Percentiles rank a stretch among this genome's conserved stretches.
Conservation (phyloP, 306 rosid species). For the Casuarina cunninghamiana region DNA sequence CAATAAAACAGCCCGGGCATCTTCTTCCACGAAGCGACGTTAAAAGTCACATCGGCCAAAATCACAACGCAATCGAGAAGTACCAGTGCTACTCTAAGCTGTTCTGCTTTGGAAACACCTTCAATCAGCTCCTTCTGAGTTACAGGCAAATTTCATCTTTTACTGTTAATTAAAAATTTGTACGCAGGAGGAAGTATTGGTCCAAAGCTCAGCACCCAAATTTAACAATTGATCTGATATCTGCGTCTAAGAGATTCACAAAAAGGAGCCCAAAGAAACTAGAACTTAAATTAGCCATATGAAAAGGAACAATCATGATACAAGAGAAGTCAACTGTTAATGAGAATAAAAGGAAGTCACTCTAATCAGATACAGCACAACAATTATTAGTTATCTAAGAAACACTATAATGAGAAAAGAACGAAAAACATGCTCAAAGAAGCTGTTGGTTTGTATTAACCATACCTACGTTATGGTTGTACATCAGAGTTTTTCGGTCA, state of each 20-base stretch:
- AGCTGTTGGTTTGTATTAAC: slow-evolving; percentile 26
- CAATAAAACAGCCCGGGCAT: background rate
- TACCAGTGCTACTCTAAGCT: background rate
- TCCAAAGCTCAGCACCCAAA: background rate
- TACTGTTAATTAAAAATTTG: no score
- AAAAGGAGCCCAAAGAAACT: background rate
- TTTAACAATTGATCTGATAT: slow-evolving; percentile 2
- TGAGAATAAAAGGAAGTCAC: slow-evolving; percentile 12
- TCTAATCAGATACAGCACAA: slow-evolving; percentile 19
- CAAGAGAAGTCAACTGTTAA: background rate
- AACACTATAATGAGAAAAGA: slow-evolving; percentile 21
- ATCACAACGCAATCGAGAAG: background rate
- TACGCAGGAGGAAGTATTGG: no score
- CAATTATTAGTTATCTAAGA: slow-evolving; percentile 34
- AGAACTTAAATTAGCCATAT: slow-evolving; percentile 22
- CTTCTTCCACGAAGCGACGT: background rate
- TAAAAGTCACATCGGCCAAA: background rate
- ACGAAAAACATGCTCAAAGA: slow-evolving; percentile 11
- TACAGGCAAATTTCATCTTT: no score
- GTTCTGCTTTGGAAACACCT: background rate
- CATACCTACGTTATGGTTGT: slow-evolving; percentile 19
- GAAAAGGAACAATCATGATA: slow-evolving; percentile 28
- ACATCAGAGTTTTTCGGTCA: slow-evolving; percentile 80
- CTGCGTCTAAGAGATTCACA: slow-evolving; percentile 22
- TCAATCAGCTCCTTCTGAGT: background rate